Evolutionary conservation across 345 rosid species (phyloP).

Genomic region (Eucalyptus erythrocorys): DNA sequence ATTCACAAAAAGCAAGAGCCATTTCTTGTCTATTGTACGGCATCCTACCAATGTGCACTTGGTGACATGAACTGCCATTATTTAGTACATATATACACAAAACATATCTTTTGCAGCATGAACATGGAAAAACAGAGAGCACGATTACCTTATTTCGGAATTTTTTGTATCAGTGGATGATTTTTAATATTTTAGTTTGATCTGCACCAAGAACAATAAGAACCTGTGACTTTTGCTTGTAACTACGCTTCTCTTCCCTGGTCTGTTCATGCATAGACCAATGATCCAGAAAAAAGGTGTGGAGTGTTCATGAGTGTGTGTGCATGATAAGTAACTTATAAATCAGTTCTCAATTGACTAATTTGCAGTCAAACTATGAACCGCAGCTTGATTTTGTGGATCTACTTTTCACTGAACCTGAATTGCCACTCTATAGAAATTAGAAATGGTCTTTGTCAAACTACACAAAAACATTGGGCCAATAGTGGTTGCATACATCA

Average conservation of each 20-base stretch:
- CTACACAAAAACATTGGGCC: not conserved
- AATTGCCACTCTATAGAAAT: not conserved
- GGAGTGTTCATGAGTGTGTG: not conserved
- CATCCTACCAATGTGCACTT: not conserved
- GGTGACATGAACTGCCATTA: not conserved
- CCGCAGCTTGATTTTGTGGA: too few relatives aligned
- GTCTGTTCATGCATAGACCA: not conserved
- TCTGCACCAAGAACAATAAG: not conserved
- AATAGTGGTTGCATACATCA: not conserved
- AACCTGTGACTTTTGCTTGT: not conserved
- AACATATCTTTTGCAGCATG: not conserved
- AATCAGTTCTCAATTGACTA: accelerated
- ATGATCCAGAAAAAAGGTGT: not conserved
- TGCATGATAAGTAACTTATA: not conserved
- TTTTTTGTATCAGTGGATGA: not conserved
- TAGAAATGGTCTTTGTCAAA: not conserved
- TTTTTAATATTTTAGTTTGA: not conserved
- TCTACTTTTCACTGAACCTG: accelerated
- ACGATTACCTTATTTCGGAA: not conserved
- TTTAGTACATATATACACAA: not conserved
- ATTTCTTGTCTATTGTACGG: not conserved
- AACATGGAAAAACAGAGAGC: not conserved
- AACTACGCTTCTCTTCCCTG: not conserved
- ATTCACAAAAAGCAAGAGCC: not conserved
- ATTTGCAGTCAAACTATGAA: not conserved